Conservation (phyloP, 1,284 basidiomycete genomes). For the Fomitopsis palustris region DNA sequence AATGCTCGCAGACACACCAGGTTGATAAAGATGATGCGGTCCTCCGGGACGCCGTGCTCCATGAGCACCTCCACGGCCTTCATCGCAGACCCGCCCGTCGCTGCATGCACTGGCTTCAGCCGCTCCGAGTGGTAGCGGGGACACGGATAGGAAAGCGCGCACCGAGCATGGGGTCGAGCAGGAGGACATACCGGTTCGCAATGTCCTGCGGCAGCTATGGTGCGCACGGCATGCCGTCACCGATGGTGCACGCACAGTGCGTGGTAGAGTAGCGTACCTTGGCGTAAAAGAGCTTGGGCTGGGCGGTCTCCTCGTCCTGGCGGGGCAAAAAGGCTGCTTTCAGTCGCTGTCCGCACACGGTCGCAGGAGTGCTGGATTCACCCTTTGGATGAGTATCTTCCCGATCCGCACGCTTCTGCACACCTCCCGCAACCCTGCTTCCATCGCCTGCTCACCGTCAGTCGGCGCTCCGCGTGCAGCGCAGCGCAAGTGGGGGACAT, state of each 20-base stretch:
- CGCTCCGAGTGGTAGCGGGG: not conserved
- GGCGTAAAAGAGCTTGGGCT: constrained; percentile 88
- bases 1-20: constrained; percentile 48
- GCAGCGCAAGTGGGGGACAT: constrained; percentile 3
- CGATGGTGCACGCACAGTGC: not conserved
- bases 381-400: constrained; percentile 93
- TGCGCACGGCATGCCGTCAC: not conserved
- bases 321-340: not conserved
- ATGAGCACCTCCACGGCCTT: constrained; percentile 95
- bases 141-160: constrained; percentile 20
- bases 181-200: constrained; percentile 84
- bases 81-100: constrained; percentile 96
- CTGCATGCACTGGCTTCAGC: constrained; percentile 35
- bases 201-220: constrained; percentile 94
- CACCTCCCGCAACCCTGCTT: constrained; percentile 89
- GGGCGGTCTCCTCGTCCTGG: constrained; percentile 89
- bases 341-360: not conserved
- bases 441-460: constrained; percentile 73
- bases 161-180: constrained; percentile 98
- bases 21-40: constrained; percentile 96
- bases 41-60: constrained; percentile 85
- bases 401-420: constrained; percentile 91
- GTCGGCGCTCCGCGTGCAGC: not conserved
- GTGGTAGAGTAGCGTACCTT: constrained; percentile 45
- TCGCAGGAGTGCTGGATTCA: constrained; percentile 32